A percentile compares a stretch with the other conserved stretches of the same genome.
Conservation (phyloP, 208 protist genomes). For the Leishmania martiniquensis region DNA sequence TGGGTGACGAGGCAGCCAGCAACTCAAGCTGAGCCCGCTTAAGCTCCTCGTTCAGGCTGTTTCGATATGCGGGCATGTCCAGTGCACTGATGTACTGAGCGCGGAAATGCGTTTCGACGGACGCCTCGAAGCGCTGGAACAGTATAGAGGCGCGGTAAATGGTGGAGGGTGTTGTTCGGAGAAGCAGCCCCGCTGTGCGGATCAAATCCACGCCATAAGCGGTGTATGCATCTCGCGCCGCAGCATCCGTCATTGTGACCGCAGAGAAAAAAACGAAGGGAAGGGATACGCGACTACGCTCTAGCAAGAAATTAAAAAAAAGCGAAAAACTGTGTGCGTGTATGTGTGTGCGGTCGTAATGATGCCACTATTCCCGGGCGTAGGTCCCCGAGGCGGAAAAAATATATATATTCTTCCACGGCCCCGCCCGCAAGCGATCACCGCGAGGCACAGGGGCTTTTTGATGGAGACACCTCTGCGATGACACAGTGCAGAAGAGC, state of each 20-base stretch:
- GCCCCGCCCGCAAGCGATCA: too few relatives aligned
- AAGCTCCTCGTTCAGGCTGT: neutral
- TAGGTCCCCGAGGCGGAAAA: neutral
- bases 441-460: neutral
- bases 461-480: neutral
- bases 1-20: conserved; percentile 3
- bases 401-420: neutral
- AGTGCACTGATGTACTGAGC: conserved; percentile 30
- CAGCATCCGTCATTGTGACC: conserved; percentile 29
- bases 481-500: neutral
- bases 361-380: neutral
- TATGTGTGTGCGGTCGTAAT: neutral
- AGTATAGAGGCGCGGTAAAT: conserved; percentile 75
- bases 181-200: conserved; percentile 60
- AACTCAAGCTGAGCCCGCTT: conserved; percentile 13
- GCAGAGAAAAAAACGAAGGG: too few relatives aligned
- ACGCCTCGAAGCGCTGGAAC: conserved; percentile 77
- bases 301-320: neutral
- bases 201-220: conserved; percentile 84
- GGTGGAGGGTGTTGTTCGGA: conserved; percentile 66
- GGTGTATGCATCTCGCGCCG: conserved; percentile 43
- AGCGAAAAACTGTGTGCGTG: neutral
- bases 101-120: conserved; percentile 45
- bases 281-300: neutral
- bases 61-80: conserved; percentile 22